Base-by-base conservation (phyloP, 148 eudicot genomes). In the Rhododendron ovatum region DNA sequence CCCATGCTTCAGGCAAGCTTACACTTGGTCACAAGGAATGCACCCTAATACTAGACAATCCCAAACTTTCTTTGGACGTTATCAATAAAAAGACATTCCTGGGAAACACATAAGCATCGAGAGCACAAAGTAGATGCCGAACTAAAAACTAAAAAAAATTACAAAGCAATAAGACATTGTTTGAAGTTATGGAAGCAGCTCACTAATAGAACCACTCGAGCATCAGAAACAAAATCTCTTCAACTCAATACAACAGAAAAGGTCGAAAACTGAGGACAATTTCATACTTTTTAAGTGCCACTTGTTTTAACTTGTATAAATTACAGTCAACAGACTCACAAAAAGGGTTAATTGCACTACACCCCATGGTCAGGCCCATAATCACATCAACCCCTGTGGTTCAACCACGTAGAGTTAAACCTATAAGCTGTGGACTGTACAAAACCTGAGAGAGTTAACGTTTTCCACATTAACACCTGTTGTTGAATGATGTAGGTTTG, bases 11-110 rank as follows among this genome's bases (percentile, higher is more conserved):
- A 73, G 39, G 30, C 67, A 73, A 47, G 33, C 30, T 30, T 67
- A 83, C 67, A 43, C 57, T 37, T 51, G 15, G 30, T 39, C 79
- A 33, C 50, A 86, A 73, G 79, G 71, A 83, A 78, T 79, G 30
- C 24, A 71, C 74, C 65, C 22, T 14, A 30, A 26, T 67, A 26
- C 35, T 26, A 28, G 75, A 11, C 35, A 69, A 11, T 3, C 37
- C 12, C 2, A 71, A 71, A 71, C 8, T 33, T 55, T 71, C 39
- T 71, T 71, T 71, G 76, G 76, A 14, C 20, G 3, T 11, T 14
- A 69, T 69, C 17, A 1, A 28, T 11, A 30, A 69, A 69, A 12
- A 28, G 37, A 69, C 77, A 85, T 43, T 65, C 61, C 28, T 37
- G 75, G 35, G 13, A 79, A 18, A 57, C 3, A 20, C 5, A 7